These are phyloP conservation scores for Fusarium odoratissimum DNA, from an alignment of 2,329 filamentous ascomycete species.

Conservation along the genomic window DNA sequence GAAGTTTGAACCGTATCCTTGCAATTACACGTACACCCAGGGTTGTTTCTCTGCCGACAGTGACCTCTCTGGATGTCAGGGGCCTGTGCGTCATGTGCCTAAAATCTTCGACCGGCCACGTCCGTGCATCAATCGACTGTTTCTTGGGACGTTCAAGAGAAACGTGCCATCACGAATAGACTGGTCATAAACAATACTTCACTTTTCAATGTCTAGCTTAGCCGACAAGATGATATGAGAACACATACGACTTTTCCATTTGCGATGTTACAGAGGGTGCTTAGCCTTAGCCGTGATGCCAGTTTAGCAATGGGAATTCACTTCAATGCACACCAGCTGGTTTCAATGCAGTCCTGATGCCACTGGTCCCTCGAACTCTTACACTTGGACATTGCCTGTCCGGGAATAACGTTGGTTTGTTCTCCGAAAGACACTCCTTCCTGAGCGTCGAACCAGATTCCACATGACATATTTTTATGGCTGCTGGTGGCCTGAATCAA, in stretches of 20 bases:
- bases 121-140: conserved; percentile 43
- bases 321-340: not conserved
- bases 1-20: not conserved
- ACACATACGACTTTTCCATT: not conserved
- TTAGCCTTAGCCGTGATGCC: conserved; percentile 1
- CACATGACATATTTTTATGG: not conserved
- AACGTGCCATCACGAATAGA: conserved; percentile 35
- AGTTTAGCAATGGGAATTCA: conserved; percentile 18
- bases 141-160: conserved; percentile 27
- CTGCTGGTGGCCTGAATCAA: not conserved
- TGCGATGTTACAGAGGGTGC: not conserved
- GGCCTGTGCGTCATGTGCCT: conserved; percentile 40
- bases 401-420: conserved; percentile 8
- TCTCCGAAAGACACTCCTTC: not conserved
- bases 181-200: conserved; percentile 34
- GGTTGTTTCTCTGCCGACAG: conserved; percentile 28
- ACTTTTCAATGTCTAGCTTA: conserved; percentile 4
- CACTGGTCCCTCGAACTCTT: not conserved
- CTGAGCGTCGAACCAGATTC: conserved; percentile 6
- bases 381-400: not conserved
- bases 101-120: conserved; percentile 37
- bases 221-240: conserved; percentile 30
- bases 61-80: conserved; percentile 25
- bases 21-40: conserved; percentile 22
- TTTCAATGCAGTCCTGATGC: not conserved